Conservation (phyloP, 352 stramenopile genomes). For the Phytopythium chamaehyphon region DNA sequence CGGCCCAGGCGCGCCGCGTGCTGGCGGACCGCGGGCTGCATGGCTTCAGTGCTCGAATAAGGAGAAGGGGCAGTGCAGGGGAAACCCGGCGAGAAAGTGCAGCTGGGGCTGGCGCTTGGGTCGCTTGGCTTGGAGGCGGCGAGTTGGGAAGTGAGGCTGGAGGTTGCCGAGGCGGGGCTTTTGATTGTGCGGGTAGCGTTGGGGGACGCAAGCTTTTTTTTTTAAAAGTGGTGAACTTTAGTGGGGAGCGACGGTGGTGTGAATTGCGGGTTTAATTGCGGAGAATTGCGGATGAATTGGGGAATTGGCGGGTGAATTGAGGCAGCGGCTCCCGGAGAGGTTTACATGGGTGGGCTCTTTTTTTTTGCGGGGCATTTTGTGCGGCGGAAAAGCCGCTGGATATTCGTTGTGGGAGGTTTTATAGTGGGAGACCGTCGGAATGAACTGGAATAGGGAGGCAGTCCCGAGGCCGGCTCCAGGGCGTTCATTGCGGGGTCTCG, state of each 20-base stretch:
- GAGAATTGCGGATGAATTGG: conserved; percentile 3
- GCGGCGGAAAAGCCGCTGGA: neutral
- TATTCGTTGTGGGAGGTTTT: neutral
- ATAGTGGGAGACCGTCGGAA: conserved; percentile 1
- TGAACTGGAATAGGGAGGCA: no score
- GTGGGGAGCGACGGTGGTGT: neutral
- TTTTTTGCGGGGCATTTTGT: neutral
- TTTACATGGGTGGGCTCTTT: neutral
- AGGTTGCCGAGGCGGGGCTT: neutral
- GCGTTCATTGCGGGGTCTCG: no score
- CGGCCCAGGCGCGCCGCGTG: neutral
- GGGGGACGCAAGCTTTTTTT: neutral
- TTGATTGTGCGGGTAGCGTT: conserved; percentile 7
- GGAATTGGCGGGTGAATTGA: neutral
- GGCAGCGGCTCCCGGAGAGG: neutral
- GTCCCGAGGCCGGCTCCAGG: no score
- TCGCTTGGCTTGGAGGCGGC: neutral
- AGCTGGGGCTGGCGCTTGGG: no score
- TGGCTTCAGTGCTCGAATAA: no score
- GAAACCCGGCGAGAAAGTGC: neutral
- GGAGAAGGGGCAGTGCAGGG: no score
- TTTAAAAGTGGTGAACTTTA: conserved; percentile 1
- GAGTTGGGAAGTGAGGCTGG: conserved; percentile 3
- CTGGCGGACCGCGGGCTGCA: conserved; percentile 25
- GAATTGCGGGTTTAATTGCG: neutral